Evolutionary conservation across 192 early-diverging fungal species (phyloP).

Genomic region (Backusella luteola): DNA sequence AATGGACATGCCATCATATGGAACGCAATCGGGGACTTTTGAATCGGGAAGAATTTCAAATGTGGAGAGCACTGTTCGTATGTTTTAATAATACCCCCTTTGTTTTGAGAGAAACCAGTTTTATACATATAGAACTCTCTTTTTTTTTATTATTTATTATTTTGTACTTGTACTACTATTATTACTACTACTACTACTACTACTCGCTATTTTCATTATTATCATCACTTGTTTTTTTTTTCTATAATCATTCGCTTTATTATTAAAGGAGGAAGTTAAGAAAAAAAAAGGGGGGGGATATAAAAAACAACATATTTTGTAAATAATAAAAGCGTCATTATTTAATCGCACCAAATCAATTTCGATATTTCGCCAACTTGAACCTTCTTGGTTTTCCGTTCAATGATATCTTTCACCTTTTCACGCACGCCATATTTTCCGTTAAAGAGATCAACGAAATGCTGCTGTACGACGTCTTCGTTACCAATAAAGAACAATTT

Average conservation of each 20-base stretch:
- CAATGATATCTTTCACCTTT: slow-evolving; percentile 60
- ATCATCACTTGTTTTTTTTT: background rate
- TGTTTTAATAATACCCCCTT: background rate
- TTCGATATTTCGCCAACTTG: background rate
- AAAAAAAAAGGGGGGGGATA: background rate
- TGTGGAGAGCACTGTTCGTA: background rate
- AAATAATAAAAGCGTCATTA: background rate
- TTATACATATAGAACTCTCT: background rate
- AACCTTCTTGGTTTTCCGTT: slow-evolving; percentile 40
- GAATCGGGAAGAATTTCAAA: background rate
- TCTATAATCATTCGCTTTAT: too few species aligned
- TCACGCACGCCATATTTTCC: slow-evolving; percentile 65
- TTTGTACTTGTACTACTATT: background rate
- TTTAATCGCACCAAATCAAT: background rate
- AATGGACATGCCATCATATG: background rate
- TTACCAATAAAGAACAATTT: background rate
- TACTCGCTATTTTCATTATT: background rate
- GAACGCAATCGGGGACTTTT: background rate
- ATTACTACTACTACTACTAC: background rate
- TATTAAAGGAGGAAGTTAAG: background rate
- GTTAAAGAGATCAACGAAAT: slow-evolving; percentile 16
- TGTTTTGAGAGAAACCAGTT: background rate
- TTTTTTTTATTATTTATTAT: background rate
- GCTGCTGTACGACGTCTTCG: background rate
- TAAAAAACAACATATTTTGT: background rate